Conservation (phyloP, 192 early-diverging fungal genomes). For the Backusella luteola region DNA sequence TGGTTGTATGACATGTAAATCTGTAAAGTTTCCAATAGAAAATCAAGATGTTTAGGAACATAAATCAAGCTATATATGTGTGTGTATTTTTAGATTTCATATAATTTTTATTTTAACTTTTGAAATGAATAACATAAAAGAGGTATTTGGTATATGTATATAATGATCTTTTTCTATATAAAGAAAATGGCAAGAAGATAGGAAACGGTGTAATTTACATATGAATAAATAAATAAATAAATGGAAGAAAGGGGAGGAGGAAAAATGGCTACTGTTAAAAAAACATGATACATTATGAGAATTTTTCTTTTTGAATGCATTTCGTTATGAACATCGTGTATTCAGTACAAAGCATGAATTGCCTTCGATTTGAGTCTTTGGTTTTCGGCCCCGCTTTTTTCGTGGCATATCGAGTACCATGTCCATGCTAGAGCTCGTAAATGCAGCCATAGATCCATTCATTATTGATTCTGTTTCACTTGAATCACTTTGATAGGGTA, state of each 20-base stretch:
- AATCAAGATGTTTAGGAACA: neutral
- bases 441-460: conserved; percentile 33
- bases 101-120: neutral
- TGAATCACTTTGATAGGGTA: conserved; percentile 4
- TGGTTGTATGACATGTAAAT: conserved; percentile 2
- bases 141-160: neutral
- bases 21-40: neutral
- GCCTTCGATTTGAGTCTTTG: conserved; percentile 39
- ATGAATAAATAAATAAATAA: neutral
- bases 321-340: neutral
- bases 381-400: conserved; percentile 40
- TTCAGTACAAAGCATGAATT: conserved; percentile 44
- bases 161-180: neutral
- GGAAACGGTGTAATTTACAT: neutral
- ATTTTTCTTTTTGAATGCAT: neutral
- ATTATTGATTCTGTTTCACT: conserved; percentile 12
- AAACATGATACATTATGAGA: neutral
- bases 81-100: neutral
- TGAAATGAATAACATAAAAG: neutral
- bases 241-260: neutral
- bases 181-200: neutral
- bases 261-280: neutral
- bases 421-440: conserved; percentile 34
- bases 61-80: neutral
- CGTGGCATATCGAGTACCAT: conserved; percentile 37